Base-by-base conservation (phyloP, 2,329 filamentous ascomycete genomes). In the Decorospora gaudefroyi region DNA sequence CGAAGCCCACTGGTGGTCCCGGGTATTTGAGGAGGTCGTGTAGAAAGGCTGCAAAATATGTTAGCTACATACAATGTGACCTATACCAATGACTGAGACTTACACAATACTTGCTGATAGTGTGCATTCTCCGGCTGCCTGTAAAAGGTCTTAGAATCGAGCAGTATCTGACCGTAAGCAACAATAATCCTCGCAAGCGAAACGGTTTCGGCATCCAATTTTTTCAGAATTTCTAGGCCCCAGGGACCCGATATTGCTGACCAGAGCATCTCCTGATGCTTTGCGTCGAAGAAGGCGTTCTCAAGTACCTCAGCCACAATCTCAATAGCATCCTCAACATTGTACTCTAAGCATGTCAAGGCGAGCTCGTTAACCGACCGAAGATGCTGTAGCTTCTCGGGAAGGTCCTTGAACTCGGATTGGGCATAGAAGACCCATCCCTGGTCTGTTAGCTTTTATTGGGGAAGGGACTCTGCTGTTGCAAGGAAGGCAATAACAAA, bases 401-500 rank as follows among this genome's bases (percentile, higher is more conserved):
- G 78, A 22, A 80, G 78, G 31, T 79, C 77, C 3, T 79, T 73
- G 35, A 83, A 82, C 18, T 80, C 76, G 22, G 81, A 79, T 58
- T 90, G 86, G 4, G 83, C 84, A 61, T 90, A 90, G 55, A 82
- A 77, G 21, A 90, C 78, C 87, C 87, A 92, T 4, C 85, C 79
- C 84, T 87, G n/a, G 0, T 3, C 12, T 2, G 32, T 65, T 30
- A 65, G 59, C 34, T n/a, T n/a, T n/a, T n/a, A n/a, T n/a, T n/a
- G n/a, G n/a, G n/a, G n/a, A n/a, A n/a, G n/a, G n/a, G n/a, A n/a
- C n/a, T n/a, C n/a, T n/a, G n/a, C n/a, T n/a, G n/a, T n/a, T n/a
- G n/a, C n/a, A n/a, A n/a, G n/a, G n/a, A n/a, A n/a, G n/a, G n/a
- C n/a, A n/a, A n/a, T n/a, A n/a, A n/a, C n/a, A n/a, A n/a, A n/a